Conservation (phyloP, 148 eudicot genomes). For the Rhododendron ferrugineum region DNA sequence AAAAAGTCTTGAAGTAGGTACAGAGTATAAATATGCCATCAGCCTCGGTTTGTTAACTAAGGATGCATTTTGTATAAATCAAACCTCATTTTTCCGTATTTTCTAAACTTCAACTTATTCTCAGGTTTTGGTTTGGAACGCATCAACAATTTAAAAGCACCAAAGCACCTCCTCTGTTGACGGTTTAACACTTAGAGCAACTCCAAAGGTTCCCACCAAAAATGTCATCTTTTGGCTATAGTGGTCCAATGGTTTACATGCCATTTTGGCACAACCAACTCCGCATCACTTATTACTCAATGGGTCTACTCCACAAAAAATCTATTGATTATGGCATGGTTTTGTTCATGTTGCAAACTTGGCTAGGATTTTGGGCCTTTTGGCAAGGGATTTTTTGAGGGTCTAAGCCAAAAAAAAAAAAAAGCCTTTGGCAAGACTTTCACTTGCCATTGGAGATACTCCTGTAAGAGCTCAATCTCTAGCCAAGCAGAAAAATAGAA, state of each 20-base stretch:
- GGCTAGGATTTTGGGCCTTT: background rate
- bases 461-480: background rate
- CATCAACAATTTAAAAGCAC: background rate
- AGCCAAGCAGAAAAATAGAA: no score
- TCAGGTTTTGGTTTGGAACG: background rate
- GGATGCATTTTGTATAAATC: background rate
- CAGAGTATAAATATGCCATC: background rate
- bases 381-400: background rate
- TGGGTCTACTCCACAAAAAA: background rate
- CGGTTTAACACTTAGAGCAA: background rate
- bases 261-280: background rate
- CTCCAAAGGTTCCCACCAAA: background rate
- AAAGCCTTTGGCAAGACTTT: background rate
- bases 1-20: background rate
- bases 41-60: background rate
- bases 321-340: background rate
- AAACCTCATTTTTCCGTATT: background rate
- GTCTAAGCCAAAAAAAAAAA: background rate
- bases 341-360: background rate
- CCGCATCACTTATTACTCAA: background rate
- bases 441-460: background rate
- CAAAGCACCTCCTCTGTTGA: background rate
- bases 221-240: background rate
- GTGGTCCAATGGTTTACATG: background rate
- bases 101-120: background rate